Base-by-base conservation (phyloP, 2,329 filamentous ascomycete genomes). In the Phaeoacremonium minimum region DNA sequence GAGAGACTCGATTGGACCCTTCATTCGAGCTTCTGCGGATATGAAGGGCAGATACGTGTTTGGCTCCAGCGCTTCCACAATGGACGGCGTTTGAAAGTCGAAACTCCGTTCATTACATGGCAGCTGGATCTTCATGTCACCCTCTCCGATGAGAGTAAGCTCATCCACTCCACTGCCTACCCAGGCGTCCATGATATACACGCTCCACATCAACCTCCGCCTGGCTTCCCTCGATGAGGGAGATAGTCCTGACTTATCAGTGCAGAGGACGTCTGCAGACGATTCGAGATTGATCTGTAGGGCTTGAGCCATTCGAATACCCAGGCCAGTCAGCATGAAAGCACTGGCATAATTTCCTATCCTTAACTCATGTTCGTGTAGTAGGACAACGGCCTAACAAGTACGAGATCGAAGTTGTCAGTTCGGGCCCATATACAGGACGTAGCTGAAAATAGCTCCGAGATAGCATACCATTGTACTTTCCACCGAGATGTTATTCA, bases 261-360 rank as follows among this genome's bases (percentile, higher is more conserved):
- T n/a, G 9, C 33, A 36, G 9, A 33, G 31, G 9, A 41, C 28
- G 19, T 43, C 33, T 9, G 22, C 13, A 7, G 37, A 40, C 13
- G 30, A 38, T 19, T 47, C 45, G 12, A 42, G 66, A 37, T 69
- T 69, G 20, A 68, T 64, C 28, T 71, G 56, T 29, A 69, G 60
- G 6, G 57, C 60, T 15, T 71, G 59, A 6, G 68, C 71, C 41
- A 70, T 53, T 28, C 62, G 61, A 22, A 67, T 64, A 29, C 64
- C 63, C 3, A 43, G 30, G 5, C 45, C 45, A 11, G 38, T 43
- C n/a, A 47, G 20, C 38, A 45, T 36, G 14, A 47, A 43, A 6
- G 45, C 42, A 16, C 31, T 35, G 7, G 43, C 34, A 17, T 42
- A 41, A 18, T 44, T 37, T 5, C 43, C 45, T 5, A 42, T 18